phyloP scores from a whole-genome alignment of 129 eudicot species.

The Flaveria robusta region DNA sequence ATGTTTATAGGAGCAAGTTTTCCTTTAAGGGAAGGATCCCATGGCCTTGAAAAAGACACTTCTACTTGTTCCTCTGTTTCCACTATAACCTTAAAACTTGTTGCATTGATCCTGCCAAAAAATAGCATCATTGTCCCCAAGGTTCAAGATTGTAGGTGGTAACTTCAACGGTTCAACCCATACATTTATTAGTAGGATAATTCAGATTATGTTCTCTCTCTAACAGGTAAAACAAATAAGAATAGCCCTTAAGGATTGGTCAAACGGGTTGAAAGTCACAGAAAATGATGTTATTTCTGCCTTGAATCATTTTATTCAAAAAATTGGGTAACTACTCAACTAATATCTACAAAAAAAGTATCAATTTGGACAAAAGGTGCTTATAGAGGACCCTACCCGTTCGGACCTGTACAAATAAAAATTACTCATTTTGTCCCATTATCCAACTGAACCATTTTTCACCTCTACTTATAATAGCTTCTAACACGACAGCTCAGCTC shows the following conservation, averaged over 20 bases:
- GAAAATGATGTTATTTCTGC: neutral
- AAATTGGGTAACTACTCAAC: neutral
- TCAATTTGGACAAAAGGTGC: neutral
- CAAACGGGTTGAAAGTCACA: neutral
- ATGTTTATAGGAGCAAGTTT: constrained; percentile 48
- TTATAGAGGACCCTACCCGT: neutral
- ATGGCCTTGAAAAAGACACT: constrained; percentile 44
- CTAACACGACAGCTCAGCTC: constrained; percentile 7
- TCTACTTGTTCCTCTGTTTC: constrained; percentile 48
- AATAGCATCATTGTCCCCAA: neutral
- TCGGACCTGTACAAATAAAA: neutral
- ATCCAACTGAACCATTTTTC: neutral
- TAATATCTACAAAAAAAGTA: neutral
- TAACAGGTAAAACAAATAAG: neutral
- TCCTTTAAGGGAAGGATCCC: constrained; percentile 37
- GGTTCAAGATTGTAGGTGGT: neutral
- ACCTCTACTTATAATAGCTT: constrained; percentile 13
- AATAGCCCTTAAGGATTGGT: neutral
- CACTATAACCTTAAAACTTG: constrained; percentile 41
- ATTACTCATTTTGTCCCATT: neutral
- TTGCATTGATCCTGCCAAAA: constrained; percentile 40
- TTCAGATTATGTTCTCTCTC: neutral
- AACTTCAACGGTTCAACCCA: constrained; percentile 1
- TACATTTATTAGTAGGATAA: neutral
- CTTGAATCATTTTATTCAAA: neutral